These are phyloP conservation scores for Talaromyces nanjingensis DNA, from an alignment of 495 filamentous ascomycete species.

Conservation along the genomic window DNA sequence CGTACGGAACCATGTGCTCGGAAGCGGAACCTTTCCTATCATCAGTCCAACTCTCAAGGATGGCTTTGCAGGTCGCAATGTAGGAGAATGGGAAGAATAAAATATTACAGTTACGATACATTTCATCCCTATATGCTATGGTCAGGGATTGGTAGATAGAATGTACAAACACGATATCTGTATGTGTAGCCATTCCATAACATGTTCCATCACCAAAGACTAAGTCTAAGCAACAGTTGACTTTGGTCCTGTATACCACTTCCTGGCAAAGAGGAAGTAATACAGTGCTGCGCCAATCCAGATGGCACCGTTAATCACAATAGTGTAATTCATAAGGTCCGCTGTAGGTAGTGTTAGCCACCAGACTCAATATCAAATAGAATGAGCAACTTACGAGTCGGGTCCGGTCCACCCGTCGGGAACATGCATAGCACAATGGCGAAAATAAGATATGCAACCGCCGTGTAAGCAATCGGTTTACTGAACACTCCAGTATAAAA, in stretches of 20 bases:
- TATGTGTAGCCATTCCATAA: not conserved
- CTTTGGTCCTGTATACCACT: constrained; percentile 70
- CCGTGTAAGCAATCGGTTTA: constrained; percentile 44
- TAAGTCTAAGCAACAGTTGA: constrained; percentile 43
- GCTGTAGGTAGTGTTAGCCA: constrained; percentile 21
- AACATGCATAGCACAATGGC: constrained; percentile 54
- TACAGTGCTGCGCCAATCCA: constrained; percentile 56
- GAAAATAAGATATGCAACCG: constrained; percentile 49
- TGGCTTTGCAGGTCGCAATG: too few species aligned
- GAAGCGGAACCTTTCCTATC: not conserved
- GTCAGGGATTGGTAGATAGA: not conserved
- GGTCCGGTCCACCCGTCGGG: constrained; percentile 49
- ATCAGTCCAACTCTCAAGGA: not conserved
- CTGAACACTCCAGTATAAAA: constrained; percentile 53
- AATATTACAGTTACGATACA: not conserved
- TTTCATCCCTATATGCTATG: not conserved
- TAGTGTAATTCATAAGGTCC: constrained; percentile 57
- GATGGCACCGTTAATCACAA: constrained; percentile 57
- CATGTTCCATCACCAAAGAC: not conserved
- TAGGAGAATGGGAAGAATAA: too few species aligned
- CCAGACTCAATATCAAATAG: not conserved
- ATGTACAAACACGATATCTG: not conserved
- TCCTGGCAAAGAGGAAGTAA: constrained; percentile 56
- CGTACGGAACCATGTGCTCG: not conserved
- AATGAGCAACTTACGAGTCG: constrained; percentile 29